Percentiles rank a stretch among this genome's conserved stretches.
phyloP scores from a whole-genome alignment of 108 stramenopile genomes.

The Stephanodiscus minutulus region DNA sequence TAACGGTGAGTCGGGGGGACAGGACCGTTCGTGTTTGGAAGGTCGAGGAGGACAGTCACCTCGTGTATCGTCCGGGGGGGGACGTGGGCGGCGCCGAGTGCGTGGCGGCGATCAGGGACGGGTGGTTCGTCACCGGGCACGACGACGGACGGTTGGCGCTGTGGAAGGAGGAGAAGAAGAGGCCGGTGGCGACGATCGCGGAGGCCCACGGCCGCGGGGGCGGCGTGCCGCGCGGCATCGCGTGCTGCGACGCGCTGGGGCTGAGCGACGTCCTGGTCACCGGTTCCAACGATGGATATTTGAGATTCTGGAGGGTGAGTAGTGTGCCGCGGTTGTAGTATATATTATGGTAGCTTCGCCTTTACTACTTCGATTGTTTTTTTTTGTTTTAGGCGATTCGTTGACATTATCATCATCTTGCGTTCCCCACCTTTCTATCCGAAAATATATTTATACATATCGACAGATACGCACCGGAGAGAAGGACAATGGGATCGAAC shows the following conservation, averaged over 20 bases:
- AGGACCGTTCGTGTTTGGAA: constrained; percentile 97
- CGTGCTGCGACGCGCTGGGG: constrained; percentile 51
- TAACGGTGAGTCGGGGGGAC: constrained; percentile 82
- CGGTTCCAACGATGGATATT: constrained; percentile 88
- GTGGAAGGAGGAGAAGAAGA: constrained; percentile 94
- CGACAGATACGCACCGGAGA: constrained; percentile 52
- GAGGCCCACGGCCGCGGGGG: constrained; percentile 61
- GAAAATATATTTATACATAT: neutral
- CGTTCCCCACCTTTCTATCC: neutral
- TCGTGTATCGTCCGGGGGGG: constrained; percentile 90
- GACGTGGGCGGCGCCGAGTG: constrained; percentile 77
- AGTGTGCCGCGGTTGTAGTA: neutral
- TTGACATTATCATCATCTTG: neutral
- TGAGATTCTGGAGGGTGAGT: constrained; percentile 84
- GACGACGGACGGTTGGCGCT: constrained; percentile 91
- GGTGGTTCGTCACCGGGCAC: constrained; percentile 94
- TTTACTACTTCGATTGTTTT: neutral
- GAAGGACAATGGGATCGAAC: constrained; percentile 57
- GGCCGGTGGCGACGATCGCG: constrained; percentile 67
- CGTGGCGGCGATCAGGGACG: constrained; percentile 79
- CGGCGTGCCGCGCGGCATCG: constrained; percentile 57
- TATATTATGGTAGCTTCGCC: neutral
- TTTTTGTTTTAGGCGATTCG: neutral
- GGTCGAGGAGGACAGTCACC: constrained; percentile 94
- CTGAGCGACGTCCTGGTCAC: constrained; percentile 80